Base-by-base conservation (phyloP, 208 protist genomes). In the Novymonas esmeraldas region DNA sequence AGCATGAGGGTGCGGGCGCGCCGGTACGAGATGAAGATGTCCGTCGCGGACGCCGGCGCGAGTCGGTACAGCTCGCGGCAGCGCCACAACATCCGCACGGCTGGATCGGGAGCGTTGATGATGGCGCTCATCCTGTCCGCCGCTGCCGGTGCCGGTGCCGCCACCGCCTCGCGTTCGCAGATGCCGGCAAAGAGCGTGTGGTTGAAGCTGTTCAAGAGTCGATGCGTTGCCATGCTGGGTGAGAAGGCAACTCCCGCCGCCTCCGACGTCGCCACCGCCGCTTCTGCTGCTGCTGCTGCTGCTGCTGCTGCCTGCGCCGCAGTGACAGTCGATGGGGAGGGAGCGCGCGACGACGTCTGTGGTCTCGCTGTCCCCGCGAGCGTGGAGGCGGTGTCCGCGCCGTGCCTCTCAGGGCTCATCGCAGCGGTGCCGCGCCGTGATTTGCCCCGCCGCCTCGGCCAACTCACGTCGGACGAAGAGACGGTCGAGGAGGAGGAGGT, bases 121-220 rank as follows among this genome's bases (percentile, higher is more conserved):
- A 59, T 20, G 24, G 20, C 13, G 34, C 16, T 69, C 20, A 6
- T 20, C 22, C 50, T 44, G 20, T 14, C 63, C 18, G 58, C 7
- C n/a, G 50, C 26, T 41, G 36, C 45, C 50, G 31, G 22, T 45
- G 34, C 41, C 38, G 22, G 16, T 36, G 28, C 42, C 3, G 16
- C 20, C 28, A 62, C 54, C 10, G 20, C 41, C 61, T 54, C 61
- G 14, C 54, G 48, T 45, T 75, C 60, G 45, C 69, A 75, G 46
- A 73, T 80, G 41, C 57, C 67, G 16, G 88, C 73, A 62, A 82
- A 94, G 58, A 94, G 81, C 26, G 79, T 72, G 54, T 64, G 73
- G 59, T 74, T 59, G 64, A 92, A 94, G 34, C 67, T 75, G 63
- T 94, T 94, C 42, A 80, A 46, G 38, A 94, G 88, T 26, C 88